These are phyloP conservation scores for Aspergillus terreus DNA, from an alignment of 2,329 filamentous ascomycete genomes.

Conservation along the genomic window DNA sequence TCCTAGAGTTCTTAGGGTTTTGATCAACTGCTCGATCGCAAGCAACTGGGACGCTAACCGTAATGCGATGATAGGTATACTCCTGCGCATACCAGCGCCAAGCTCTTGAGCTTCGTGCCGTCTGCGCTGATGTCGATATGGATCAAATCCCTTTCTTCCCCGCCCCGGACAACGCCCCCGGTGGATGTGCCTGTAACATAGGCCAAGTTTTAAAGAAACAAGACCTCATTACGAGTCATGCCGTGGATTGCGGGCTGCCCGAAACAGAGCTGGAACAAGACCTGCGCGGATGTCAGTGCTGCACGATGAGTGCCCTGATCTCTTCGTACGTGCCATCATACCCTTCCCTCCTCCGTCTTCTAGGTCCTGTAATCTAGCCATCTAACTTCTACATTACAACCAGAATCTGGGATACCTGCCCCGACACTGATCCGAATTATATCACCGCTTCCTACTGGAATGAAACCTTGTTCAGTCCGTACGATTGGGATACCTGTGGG, in stretches of 20 bases:
- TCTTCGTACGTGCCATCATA: not conserved
- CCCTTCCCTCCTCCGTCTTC: not conserved
- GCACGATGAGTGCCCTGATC: not conserved
- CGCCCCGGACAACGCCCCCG: slow-evolving; percentile 5
- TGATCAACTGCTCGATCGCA: not conserved
- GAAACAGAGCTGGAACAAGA: not conserved
- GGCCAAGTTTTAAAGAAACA: slow-evolving; percentile 1
- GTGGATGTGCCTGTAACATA: slow-evolving; percentile 5
- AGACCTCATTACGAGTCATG: not conserved
- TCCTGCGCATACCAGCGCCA: slow-evolving; percentile 8
- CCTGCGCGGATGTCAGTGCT: not conserved
- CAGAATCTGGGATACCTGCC: not conserved
- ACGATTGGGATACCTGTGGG: not conserved
- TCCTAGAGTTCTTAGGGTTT: not conserved
- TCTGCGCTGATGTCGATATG: not conserved
- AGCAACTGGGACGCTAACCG: not conserved
- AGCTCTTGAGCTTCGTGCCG: not conserved
- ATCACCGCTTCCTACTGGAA: not conserved
- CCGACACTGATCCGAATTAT: not conserved
- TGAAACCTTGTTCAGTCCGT: not conserved
- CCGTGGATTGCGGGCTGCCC: not conserved
- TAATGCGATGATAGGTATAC: slow-evolving; percentile 6
- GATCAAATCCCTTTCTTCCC: slow-evolving; percentile 10
- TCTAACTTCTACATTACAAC: not conserved
- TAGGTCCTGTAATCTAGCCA: not conserved